Base-by-base conservation (phyloP, 2,329 filamentous ascomycete species). In the Trichoderma koningiopsis region DNA sequence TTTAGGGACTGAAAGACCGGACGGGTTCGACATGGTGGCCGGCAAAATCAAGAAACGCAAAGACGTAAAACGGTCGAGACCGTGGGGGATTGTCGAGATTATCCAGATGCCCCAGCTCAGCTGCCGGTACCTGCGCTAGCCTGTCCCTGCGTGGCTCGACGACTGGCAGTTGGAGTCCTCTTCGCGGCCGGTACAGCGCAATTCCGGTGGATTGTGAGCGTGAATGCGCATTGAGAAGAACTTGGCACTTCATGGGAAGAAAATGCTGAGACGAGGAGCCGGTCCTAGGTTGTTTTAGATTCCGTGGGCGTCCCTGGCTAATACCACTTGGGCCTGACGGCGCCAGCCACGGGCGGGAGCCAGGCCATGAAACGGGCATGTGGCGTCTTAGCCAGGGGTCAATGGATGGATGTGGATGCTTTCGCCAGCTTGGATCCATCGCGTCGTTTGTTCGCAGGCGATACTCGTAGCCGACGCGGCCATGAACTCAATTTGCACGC, bases 231-330 rank as follows among this genome's bases (percentile, higher is more conserved):
- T 67, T 52, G 29, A 55, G 24, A 67, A 58, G 31, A 52, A 59
- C 49, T 24, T 24, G 52, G 33, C 56, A 60, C 35, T 53, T 33
- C 43, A 43, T 65, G 40, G n/a, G 61, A 33, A 24, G 47, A 69
- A 69, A 59, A 65, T 60, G 68, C 68, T 67, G 68, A 69, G 61
- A 69, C 68, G 61, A 62, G 60, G 56, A 59, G 61, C 61, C 27
- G 55, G 53, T 59, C 52, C 29, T 69, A 59, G 49, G 59, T 56
- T 47, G 68, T 69, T 69, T 69, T 69, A 60, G 68, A 66, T 55
- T 64, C 37, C 61, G 61, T 58, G 55, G 55, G 56, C 55, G 68
- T 52, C 68, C 68, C 68, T 69, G 68, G 68, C 68, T 66, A 66
- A 66, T 69, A 66, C 68, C 27, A 63, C 52, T 64, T 58, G 52